Evolutionary conservation across 1,139 yeast species (phyloP), one percentile per base, ranked within the genome.

Genomic region (Lodderomyces theae): DNA sequence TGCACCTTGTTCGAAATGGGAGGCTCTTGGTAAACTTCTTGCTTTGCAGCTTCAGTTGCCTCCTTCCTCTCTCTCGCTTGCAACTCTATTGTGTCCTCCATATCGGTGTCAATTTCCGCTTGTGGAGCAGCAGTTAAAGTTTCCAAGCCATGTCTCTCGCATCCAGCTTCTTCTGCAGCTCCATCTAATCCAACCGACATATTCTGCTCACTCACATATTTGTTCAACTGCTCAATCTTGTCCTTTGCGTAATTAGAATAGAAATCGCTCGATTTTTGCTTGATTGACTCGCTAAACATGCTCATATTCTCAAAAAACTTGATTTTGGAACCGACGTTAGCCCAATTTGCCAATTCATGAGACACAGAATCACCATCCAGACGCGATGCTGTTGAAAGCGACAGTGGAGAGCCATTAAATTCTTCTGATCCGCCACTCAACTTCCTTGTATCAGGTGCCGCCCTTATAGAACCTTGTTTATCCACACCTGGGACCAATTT

Each of bases 301-400:
- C 61, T 46, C 26, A 63, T 51, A 42, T 49, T 56, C 44, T 63
- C 68, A 48, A 60, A 63, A 42, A 63, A 63, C 28, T 42, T 52
- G 35, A 63, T 61, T 25, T 45, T 49, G 11, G 45, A 38, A 17
- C 41, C 45, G 22, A 49, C 40, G 39, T 43, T 41, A 19, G 36
- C 26, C n/a, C 38, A 34, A 11, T 25, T 28, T 18, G 35, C 24
- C 22, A 33, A 30, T 13, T 38, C 41, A 5, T 39, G 38, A 22
- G 23, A 37, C 12, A 30, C 17, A 7, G 17, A 28, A 3, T 42
- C 38, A 3, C 40, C 38, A 21, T 25, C 38, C 5, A 16, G 13
- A 4, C n/a, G 12, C 3, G 35, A 32, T 5, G 3, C 35, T 24
- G 18, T 16, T 12, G 35, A 32, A 7, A 22, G 18, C 4, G 35